Evolutionary conservation across 768 basidiomycete genomes (phyloP), one percentile per base, ranked within the genome.

Genomic region (Russula vinacea): DNA sequence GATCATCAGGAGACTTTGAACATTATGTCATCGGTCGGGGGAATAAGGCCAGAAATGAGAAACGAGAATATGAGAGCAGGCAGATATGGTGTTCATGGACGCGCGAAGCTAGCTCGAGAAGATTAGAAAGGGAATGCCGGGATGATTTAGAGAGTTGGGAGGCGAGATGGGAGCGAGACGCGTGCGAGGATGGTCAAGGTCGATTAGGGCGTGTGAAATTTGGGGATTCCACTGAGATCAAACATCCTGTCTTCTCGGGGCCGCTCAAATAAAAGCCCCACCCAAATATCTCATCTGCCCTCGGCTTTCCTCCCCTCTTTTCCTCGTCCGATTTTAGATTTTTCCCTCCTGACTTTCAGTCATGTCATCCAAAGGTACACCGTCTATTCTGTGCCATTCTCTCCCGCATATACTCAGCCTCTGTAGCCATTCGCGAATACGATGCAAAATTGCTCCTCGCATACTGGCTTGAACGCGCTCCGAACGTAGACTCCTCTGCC

Each of bases 371-470:
- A 69, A 69, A 65, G 68, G 68, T 69, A 53, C 26, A 19, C 19
- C 37, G 2, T 14, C 39, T 7, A 9, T 39, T 32, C 32, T 17
- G 9, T 37, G 4, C 52, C 51, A 47, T 58, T 22, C 14, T 54
- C 24, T 24, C 37, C 24, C 59, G 54, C 62, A 56, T 65, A 61
- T 64, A 50, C 56, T 64, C 24, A 69, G 50, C 45, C n/a, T 51
- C 47, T 42, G 16, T 60, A 87, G 86, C 89, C 70, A 96, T 98
- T 80, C 90, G 92, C 74, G 94, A 98, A 83, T 98, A 94, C 83
- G 96, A 99, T 75, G 96, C 96, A 70, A 99, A 98, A 82, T 91
- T 98, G 70, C 84, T 98, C 69, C 82, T 98, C 35, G 92, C 94
- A 44, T 97, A 98, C 83, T 98, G 94, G 94, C 88, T 98, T 68